Evolutionary conservation across 139 green algal genomes (phyloP).

Genomic region (Deuterostichococcus epilithicus): DNA sequence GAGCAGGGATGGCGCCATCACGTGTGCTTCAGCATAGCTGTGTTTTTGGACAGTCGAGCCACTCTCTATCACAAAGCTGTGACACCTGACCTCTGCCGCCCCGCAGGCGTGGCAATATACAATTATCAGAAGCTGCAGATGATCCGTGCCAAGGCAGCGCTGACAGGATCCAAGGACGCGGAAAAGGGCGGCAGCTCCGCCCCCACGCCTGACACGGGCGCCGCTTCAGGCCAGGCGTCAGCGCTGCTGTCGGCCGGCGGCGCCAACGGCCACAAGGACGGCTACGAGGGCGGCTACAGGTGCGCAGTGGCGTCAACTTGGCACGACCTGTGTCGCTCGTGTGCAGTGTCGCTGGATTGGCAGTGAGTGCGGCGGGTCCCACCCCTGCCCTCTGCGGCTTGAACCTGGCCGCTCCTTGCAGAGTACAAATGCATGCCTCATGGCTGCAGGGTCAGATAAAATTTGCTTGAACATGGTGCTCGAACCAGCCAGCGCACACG

Average conservation of each 20-base stretch:
- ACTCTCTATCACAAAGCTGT: neutral
- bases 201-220: neutral
- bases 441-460: neutral
- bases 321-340: neutral
- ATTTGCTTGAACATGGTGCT: neutral
- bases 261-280: neutral
- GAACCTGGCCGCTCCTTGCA: neutral
- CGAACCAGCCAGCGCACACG: neutral
- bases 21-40: no score
- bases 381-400: neutral
- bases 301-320: neutral
- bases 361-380: no score
- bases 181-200: neutral
- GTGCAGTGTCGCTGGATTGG: no score
- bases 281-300: neutral
- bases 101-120: conserved; percentile 53
- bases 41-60: no score
- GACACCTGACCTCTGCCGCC: neutral
- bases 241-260: neutral
- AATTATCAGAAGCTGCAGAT: conserved; percentile 73
- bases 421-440: no score
- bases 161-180: conserved; percentile 10
- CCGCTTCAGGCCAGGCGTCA: conserved; percentile 3
- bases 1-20: neutral
- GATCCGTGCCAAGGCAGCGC: conserved; percentile 46